Evolutionary conservation across 345 rosid genomes (phyloP), one percentile per base, ranked within the genome.

Genomic region (Hibiscus syriacus): DNA sequence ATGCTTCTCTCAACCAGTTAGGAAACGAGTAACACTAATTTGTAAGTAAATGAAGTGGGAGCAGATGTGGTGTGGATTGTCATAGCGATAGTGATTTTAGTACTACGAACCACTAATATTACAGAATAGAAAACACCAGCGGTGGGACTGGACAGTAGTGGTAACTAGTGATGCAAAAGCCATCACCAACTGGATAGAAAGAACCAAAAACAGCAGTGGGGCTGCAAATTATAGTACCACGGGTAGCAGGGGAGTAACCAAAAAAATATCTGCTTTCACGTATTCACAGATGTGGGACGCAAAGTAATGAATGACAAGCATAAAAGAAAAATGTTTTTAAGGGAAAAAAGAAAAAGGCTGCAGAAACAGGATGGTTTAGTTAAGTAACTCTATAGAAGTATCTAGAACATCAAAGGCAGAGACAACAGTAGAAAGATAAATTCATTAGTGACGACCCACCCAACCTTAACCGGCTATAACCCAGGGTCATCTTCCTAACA

Each of bases 1-100:
- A 29, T 49, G 57, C 56, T 65, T 49, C 43, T 64, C 54, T 9
- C 54, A 43, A 64, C 38, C 67, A 64, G 38, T 64, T 45, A 26
- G 39, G 39, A 45, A 45, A 64, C 3, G 20, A 62, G 29, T 41
- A 41, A 23, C 7, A 41, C 34, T 43, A 41, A 41, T 23, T 62
- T 16, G 22, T 41, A 26, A 16, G 14, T 45, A 45, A 1, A n/a
- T 20, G 52, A 64, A n/a, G 55, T 64, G 38, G 38, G 14, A 25
- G 55, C 39, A 64, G 38, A 64, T 26, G 39, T 64, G 55, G 55
- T 49, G 25, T 26, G 16, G 54, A 26, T 26, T 16, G 38, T 25
- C 54, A 64, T n/a, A 27, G 39, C 45, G 25, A 16, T 64, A n/a
- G 22, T 64, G 68, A 64, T 26, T 25, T 8, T 26, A 64, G 6